Evolutionary conservation across 164 flowering plant genomes (phyloP).

Genomic region (Pachysandra terminalis): DNA sequence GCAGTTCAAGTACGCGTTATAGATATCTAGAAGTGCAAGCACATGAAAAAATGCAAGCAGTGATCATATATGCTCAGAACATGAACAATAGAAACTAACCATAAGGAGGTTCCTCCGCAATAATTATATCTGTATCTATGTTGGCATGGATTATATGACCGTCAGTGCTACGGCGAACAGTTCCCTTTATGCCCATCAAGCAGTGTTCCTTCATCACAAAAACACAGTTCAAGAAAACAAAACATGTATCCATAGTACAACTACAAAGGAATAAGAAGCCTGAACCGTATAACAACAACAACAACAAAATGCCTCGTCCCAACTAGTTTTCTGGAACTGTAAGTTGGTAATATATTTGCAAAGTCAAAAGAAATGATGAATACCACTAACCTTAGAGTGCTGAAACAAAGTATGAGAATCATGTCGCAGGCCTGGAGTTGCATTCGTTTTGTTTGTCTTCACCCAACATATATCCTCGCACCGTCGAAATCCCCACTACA

Average conservation of each 20-base stretch:
- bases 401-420: slow-evolving; percentile 97
- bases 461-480: slow-evolving; percentile 99
- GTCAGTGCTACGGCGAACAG: slow-evolving; percentile 98
- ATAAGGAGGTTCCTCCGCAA: slow-evolving; percentile 97
- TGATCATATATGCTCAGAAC: background rate
- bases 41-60: background rate
- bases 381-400: slow-evolving; percentile 75
- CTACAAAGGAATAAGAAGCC: too few relatives aligned
- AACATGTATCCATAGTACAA: background rate
- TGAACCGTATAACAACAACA: too few relatives aligned
- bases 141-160: slow-evolving; percentile 99
- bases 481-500: slow-evolving; percentile 97
- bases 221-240: slow-evolving; percentile 19
- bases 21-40: background rate
- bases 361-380: too few relatives aligned
- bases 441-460: slow-evolving; percentile 91
- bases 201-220: slow-evolving; percentile 98
- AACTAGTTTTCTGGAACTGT: too few relatives aligned
- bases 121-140: slow-evolving; percentile 97
- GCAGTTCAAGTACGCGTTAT: too few relatives aligned
- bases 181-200: slow-evolving; percentile 99
- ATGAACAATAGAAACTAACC: slow-evolving; percentile 50
- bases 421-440: slow-evolving; percentile 86
- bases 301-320: too few relatives aligned
- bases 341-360: too few relatives aligned